Evolutionary conservation across 1,139 yeast species (phyloP), one percentile per base, ranked within the genome.

Genomic region (Debaryomyces udenii): DNA sequence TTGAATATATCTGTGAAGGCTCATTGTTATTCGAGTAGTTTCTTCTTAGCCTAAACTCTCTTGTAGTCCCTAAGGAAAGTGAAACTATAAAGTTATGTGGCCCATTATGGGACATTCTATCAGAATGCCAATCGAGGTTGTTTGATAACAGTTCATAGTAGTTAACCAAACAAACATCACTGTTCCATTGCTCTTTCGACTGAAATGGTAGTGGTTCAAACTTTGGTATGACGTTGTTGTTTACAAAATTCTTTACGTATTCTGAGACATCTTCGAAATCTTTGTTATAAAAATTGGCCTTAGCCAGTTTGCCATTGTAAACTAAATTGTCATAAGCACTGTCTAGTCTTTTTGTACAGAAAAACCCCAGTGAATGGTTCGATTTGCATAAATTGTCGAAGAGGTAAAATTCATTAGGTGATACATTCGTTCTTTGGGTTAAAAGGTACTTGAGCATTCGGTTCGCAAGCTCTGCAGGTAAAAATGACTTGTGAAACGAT

Each of bases 111-210:
- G 87, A 80, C 44, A 86, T 59, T 45, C 86, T 75, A 57, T 86
- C 94, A 2, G 89, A 80, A 56, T 86, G 94, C 78, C 81, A 84
- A 38, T 83, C 89, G 26, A 86, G 70, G 43, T 79, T 68, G 46
- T 76, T 75, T 9, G 68, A 61, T 9, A 74, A 66, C 4, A 64
- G 65, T 6, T 70, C 71, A 57, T 80, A 86, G 40, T 67, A 63
- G 52, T 86, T 86, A 17, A 79, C 75, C 3, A 84, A 68, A 15
- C 83, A 79, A 9, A 76, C 62, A 38, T 76, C 74, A 10, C 79
- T 74, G 2, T 51, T 49, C 90, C 89, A 81, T 27, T 31, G 44
- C 14, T 41, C 48, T 4, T 38, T 38, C 9, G 40, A 37, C 41
- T 61, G 66, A 38, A 52, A 63, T 3, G 56, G 56, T 9, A 59